A percentile compares a stretch with the other conserved stretches of the same genome.
phyloP scores from a whole-genome alignment of 495 filamentous ascomycete genomes.

The Penicillium subrubescens region DNA sequence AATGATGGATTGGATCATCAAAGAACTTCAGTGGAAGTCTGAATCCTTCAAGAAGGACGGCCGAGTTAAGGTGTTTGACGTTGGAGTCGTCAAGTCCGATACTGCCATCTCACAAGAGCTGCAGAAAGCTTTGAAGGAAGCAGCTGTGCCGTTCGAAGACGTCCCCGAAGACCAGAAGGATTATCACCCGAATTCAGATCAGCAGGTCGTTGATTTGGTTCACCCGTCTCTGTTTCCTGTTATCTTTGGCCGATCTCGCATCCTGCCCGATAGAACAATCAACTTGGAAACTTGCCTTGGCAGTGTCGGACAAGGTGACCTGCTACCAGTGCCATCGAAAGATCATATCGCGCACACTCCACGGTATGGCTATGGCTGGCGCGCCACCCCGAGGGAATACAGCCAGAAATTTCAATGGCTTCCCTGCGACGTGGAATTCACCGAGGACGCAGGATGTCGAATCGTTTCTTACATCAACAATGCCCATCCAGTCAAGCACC shows the following conservation, averaged over 20 bases:
- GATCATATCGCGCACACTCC: not conserved
- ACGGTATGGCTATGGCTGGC: not conserved
- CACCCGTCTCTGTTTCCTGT: slow-evolving; percentile 65
- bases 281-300: slow-evolving; percentile 42
- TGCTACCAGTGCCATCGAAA: not conserved
- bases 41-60: slow-evolving; percentile 31
- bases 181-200: slow-evolving; percentile 58
- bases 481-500: slow-evolving; percentile 52
- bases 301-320: slow-evolving; percentile 40
- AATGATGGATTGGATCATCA: slow-evolving; percentile 56
- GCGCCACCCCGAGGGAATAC: not conserved
- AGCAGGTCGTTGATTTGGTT: slow-evolving; percentile 60
- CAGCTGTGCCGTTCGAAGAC: slow-evolving; percentile 40
- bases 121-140: slow-evolving; percentile 23
- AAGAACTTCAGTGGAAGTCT: slow-evolving; percentile 53
- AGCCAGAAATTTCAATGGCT: slow-evolving; percentile 58
- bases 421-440: slow-evolving; percentile 55
- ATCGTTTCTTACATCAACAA: slow-evolving; percentile 63
- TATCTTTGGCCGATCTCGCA: slow-evolving; percentile 53
- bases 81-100: slow-evolving; percentile 42
- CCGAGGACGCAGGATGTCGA: slow-evolving; percentile 22
- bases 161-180: slow-evolving; percentile 52
- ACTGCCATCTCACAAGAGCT: slow-evolving; percentile 31
- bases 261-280: slow-evolving; percentile 42
- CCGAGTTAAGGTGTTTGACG: slow-evolving; percentile 32